Evolutionary conservation across 176 grass and related monocot species (phyloP), one percentile per base, ranked within the genome.

Genomic region (Pontederia paniculata): DNA sequence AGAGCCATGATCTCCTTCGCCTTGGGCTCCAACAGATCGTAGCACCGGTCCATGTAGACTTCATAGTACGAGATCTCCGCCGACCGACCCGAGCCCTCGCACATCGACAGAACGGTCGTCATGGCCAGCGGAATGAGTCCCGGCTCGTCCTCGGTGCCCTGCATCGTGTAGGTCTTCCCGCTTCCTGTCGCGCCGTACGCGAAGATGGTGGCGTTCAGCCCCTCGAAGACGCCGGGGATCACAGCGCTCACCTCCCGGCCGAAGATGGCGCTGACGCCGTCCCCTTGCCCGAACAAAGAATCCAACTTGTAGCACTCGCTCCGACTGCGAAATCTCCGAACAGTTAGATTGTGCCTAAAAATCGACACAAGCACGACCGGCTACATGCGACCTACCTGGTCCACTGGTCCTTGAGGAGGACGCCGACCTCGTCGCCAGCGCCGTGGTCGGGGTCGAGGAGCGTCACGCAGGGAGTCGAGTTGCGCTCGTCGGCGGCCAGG

Each of bases 131-230:
- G 83, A 45, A 98, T 93, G 17, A 91, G 68, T 4, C 94, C 94
- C 0, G 80, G 83, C 28, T 58, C 76, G 10, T 74, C 67, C 37
- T 91, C 72, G 12, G 78, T 84, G 0, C 94, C 94, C 87, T 98
- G 83, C 87, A 98, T 98, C 0, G 80, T 91, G 69, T 82, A 91
- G n/a, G 93, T 97, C 65, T 97, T 97, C 51, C 93, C 93, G 10
- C 93, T 88, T 48, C 93, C 93, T 0, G 83, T 88, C 2, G 86
- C 83, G 1, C 93, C 86, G 42, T 90, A 88, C 55, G 93, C 83
- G 50, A 97, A 97, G 14, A 90, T 65, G 5, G 77, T 90, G 0
- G 83, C 75, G 21, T 90, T 90, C 9, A 69, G 51, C 15, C 83
- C 91, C 58, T 81, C 70, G 37, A 97, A 90, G 25, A 90, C 78